Evolutionary conservation across 179 eudicot genomes (phyloP).

Genomic region (Pouteria campechiana): DNA sequence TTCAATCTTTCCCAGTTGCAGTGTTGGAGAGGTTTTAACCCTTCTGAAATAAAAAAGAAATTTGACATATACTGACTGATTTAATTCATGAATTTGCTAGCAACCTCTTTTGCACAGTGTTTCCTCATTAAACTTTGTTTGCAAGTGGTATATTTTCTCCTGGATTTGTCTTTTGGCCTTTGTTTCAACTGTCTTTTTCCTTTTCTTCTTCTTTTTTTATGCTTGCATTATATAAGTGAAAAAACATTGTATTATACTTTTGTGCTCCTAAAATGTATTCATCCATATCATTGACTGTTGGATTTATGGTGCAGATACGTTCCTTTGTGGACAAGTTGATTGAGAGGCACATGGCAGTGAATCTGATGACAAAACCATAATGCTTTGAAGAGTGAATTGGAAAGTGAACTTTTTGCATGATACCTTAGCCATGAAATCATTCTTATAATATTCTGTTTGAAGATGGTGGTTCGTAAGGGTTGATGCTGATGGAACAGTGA

Average conservation of each 20-base stretch:
- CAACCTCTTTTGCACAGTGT: neutral
- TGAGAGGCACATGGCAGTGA: conserved; percentile 69
- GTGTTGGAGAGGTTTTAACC: neutral
- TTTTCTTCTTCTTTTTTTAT: too few species aligned
- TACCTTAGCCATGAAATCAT: too few species aligned
- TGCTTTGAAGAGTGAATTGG: too few species aligned
- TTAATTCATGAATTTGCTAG: neutral
- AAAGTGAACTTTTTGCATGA: too few species aligned
- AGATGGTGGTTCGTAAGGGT: too few species aligned
- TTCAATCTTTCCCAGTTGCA: neutral
- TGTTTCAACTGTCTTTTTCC: neutral
- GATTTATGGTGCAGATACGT: conserved; percentile 55
- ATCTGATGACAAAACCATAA: conserved; percentile 45
- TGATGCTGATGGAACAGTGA: too few species aligned
- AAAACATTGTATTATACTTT: too few species aligned
- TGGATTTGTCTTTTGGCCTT: neutral
- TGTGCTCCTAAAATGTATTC: too few species aligned
- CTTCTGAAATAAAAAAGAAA: neutral
- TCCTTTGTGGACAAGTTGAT: conserved; percentile 91
- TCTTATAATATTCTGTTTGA: too few species aligned
- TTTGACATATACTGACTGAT: neutral
- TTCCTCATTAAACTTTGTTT: neutral
- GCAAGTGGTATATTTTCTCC: neutral
- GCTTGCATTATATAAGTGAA: too few species aligned
- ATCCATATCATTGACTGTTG: neutral